Base-by-base conservation (phyloP, 306 rosid species). In the Dryas drummondii region DNA sequence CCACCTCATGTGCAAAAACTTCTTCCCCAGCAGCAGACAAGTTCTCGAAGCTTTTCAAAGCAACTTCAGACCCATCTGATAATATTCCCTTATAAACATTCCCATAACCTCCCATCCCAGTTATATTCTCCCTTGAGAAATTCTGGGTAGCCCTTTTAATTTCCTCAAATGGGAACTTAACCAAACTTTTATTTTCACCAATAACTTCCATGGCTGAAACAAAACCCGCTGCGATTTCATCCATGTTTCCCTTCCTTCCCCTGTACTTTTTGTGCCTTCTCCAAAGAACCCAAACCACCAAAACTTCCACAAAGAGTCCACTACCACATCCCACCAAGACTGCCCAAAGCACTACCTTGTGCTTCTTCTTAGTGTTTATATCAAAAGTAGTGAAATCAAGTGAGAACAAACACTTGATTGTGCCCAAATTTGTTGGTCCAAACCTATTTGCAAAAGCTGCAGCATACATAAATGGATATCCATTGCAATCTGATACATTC, bases 1-100 rank as follows among this genome's bases (percentile, higher is more conserved):
- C 76, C 62, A 69, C 74, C 65, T 77, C 81, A 19, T 77, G 75
- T 10, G 70, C 61, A 51, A 69, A 77, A 46, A 41, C 59, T 12
- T 59, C 75, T 19, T 60, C 75, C 44, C 70, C 55, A 15, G 70
- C 75, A 26, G 41, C 74, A 49, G 81, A 81, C 45, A 70, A 65
- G 58, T 76, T 65, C 71, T 81, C 76, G 70, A 71, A 81, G 77
- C 84, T 76, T 50, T 81, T 81, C 53, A 81, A 47, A 6, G 84
- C 81, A 71, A 81, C 78, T 27, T 81, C 71, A 5, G 78, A 81
- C 2, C 81, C 84, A 57, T 76, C 74, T 41, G 45, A 42, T 45
- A 80, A 64, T 12, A 64, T 54, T 49, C 84, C 84, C 40, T 70
- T 80, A 46, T 80, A 75, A 17, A 80, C 77, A 55, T 75, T 80